Conservation (phyloP, 305 asterid genomes). For the Solanum hybrid region DNA sequence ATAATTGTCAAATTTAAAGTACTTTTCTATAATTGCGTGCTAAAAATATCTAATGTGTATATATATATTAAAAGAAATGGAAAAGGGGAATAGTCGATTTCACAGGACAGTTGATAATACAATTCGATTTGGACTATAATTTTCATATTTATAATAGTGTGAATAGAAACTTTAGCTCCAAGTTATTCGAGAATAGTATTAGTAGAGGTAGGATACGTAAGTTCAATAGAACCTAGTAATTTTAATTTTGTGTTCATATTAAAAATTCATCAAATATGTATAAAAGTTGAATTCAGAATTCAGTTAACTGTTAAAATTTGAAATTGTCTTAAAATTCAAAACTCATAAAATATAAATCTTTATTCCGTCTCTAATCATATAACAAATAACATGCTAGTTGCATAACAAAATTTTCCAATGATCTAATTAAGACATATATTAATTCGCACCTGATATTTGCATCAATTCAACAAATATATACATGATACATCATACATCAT, state of each 20-base stretch:
- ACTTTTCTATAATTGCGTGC: not conserved
- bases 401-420: not conserved
- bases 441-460: not conserved
- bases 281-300: not conserved
- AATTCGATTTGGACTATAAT: not conserved
- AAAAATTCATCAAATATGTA: not conserved
- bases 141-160: not conserved
- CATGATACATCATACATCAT: not conserved
- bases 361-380: not conserved
- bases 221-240: not conserved
- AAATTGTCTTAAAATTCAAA: not conserved
- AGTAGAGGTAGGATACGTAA: not conserved
- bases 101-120: not conserved
- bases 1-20: not conserved
- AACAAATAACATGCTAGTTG: not conserved
- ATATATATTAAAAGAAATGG: not conserved
- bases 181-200: not conserved
- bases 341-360: not conserved
- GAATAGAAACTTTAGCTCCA: not conserved
- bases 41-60: too few species aligned
- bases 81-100: not conserved
- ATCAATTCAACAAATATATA: not conserved
- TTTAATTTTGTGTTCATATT: not conserved
- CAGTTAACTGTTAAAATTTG: not conserved
- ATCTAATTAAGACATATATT: not conserved